Evolutionary conservation across 2,329 filamentous ascomycete species (phyloP).

Genomic region (Cadophora malorum): DNA sequence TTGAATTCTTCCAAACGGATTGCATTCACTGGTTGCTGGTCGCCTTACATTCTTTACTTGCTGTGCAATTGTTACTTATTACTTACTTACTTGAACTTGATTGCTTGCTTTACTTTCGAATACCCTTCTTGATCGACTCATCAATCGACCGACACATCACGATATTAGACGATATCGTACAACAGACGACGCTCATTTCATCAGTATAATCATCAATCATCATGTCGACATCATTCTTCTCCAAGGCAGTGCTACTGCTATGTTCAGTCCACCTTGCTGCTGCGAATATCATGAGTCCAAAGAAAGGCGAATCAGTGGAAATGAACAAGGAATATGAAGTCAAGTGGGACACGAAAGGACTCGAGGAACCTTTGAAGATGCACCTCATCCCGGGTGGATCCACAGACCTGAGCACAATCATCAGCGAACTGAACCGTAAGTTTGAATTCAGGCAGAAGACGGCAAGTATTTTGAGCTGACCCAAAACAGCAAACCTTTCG

Average conservation of each 20-base stretch:
- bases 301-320: constrained; percentile 10
- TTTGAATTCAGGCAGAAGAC: background rate
- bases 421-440: constrained; percentile 20
- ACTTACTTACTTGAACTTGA: constrained; percentile 14
- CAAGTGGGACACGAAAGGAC: constrained; percentile 11
- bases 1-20: constrained; percentile 15
- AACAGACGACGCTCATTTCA: constrained; percentile 5
- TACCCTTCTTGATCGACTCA: constrained; percentile 11
- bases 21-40: constrained; percentile 21
- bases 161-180: background rate
- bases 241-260: constrained; percentile 12
- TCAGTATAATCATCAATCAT: constrained; percentile 18
- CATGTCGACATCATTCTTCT: constrained; percentile 19
- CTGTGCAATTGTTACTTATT: constrained; percentile 19
- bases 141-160: background rate
- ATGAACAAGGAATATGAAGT: constrained; percentile 15
- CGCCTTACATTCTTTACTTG: constrained; percentile 23
- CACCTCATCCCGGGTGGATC: constrained; percentile 14
- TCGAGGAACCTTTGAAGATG: constrained; percentile 16
- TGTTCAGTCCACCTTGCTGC: constrained; percentile 13
- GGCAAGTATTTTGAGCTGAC: constrained; percentile 1
- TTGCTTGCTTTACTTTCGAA: constrained; percentile 17
- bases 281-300: constrained; percentile 18
- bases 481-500: constrained; percentile 2
- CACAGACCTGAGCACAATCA: constrained; percentile 17